Base-by-base conservation (phyloP, 352 stramenopile genomes). In the Salisapilia sapeloensis region DNA sequence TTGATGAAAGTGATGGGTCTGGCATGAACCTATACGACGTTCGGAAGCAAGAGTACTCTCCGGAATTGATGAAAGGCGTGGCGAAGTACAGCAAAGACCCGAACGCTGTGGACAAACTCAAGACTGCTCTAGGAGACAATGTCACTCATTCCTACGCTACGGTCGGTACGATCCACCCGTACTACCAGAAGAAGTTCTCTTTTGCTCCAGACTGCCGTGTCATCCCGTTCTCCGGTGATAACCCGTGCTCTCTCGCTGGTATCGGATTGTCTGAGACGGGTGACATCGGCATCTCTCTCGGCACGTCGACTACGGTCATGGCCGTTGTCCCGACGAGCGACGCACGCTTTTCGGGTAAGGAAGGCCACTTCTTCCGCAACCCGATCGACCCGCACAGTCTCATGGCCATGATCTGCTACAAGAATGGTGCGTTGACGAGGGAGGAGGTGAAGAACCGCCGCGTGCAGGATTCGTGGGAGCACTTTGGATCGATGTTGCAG, bases 321-420 rank as follows among this genome's bases (percentile, higher is more conserved):
- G 56, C 60, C 0, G 51, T 76, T 2, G 61, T 76, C 9, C 47
- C 57, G 4, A 56, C 42, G 7, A 41, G 52, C 0, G 55, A 59
- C 4, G 60, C 56, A 13, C 52, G 49, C 5, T 59, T 57, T 22
- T 74, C 60, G 1, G 62, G 48, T 0, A 48, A 63, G 16, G 69
- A 89, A 60, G 74, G 74, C 0, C 77, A 92, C 37, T 76, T 87
- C 24, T 86, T 91, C 44, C 46, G 61, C 39, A 89, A 82, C 43
- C 74, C 77, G 3, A 53, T 84, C 15, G 67, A 85, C 39, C 58
- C 70, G 0, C 38, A 60, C n/a, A 66, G 52, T 3, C 36, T 78
- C 19, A 84, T 81, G 69, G 71, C 61, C 6, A 90, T 92, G 74
- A 72, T 89, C 23, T 85, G 77, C 27, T 89, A 83, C 53, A 86